Conservation (phyloP, 306 rosid genomes). For the Amphicarpaea edgeworthii region DNA sequence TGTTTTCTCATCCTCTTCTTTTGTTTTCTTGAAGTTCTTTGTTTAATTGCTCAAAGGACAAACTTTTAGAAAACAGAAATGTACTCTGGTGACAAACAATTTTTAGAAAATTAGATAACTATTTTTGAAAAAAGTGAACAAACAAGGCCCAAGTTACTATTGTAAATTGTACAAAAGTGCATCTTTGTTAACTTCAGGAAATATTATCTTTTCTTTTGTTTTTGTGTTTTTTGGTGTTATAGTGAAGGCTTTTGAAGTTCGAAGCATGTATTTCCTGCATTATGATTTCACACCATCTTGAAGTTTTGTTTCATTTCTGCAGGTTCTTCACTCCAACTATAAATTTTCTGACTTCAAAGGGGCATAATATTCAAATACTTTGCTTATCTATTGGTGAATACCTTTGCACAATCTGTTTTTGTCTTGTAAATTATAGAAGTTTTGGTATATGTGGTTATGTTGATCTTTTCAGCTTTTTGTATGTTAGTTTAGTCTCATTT, state of each 20-base stretch:
- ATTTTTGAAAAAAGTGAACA: too few relatives aligned
- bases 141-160: not conserved
- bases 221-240: not conserved
- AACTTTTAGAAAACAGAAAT: too few relatives aligned
- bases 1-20: too few relatives aligned
- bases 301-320: constrained; percentile 51
- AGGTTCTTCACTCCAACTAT: constrained; percentile 95
- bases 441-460: not conserved
- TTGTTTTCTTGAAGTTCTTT: too few relatives aligned
- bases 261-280: constrained; percentile 17
- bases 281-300: constrained; percentile 36
- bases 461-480: constrained; percentile 22
- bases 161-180: not conserved
- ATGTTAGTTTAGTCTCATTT: not conserved
- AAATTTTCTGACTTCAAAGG: constrained; percentile 73
- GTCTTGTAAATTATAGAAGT: constrained; percentile 29
- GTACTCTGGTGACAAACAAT: too few relatives aligned
- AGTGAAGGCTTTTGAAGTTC: constrained; percentile 1
- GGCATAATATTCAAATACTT: constrained; percentile 74
- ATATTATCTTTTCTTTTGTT: not conserved
- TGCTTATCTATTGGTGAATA: constrained; percentile 84
- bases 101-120: too few relatives aligned
- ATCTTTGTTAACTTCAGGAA: constrained; percentile 9
- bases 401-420: constrained; percentile 34
- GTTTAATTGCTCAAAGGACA: too few relatives aligned